Conservation (phyloP, 176 grass and related monocot species). For the Cenchrus americanus region DNA sequence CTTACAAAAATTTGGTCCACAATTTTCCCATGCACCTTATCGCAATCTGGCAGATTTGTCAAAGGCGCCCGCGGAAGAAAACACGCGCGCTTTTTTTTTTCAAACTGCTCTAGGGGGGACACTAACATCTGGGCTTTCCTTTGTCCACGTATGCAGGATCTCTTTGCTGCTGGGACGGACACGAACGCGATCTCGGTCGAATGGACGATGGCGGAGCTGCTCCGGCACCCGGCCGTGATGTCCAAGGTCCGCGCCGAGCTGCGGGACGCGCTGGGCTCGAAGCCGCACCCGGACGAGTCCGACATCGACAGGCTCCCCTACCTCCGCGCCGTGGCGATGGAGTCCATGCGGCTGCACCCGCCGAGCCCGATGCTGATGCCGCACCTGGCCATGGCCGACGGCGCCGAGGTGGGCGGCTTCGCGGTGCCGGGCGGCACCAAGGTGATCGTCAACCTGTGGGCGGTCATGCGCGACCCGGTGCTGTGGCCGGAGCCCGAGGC, state of each 20-base stretch:
- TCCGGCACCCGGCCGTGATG: slow-evolving; percentile 57
- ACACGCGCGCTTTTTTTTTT: neutral
- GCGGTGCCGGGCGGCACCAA: slow-evolving; percentile 42
- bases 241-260: slow-evolving; percentile 64
- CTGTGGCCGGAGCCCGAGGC: slow-evolving; percentile 41
- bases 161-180: slow-evolving; percentile 50
- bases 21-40: neutral
- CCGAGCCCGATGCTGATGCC: slow-evolving; percentile 61
- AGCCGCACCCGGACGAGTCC: slow-evolving; percentile 39
- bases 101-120: neutral
- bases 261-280: slow-evolving; percentile 30
- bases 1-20: neutral
- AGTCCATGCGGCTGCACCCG: slow-evolving; percentile 66
- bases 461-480: slow-evolving; percentile 62
- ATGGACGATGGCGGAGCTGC: slow-evolving; percentile 75
- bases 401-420: slow-evolving; percentile 50
- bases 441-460: slow-evolving; percentile 55
- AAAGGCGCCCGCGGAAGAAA: neutral
- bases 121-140: neutral
- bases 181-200: slow-evolving; percentile 62
- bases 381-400: slow-evolving; percentile 53
- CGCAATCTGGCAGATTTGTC: neutral
- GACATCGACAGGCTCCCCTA: slow-evolving; percentile 50
- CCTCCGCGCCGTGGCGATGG: slow-evolving; percentile 65
- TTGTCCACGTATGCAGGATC: slow-evolving; percentile 23